A percentile compares a stretch with the other conserved stretches of the same genome.
phyloP scores from a whole-genome alignment of 768 basidiomycete species.

The Lactifluus subvellereus region DNA sequence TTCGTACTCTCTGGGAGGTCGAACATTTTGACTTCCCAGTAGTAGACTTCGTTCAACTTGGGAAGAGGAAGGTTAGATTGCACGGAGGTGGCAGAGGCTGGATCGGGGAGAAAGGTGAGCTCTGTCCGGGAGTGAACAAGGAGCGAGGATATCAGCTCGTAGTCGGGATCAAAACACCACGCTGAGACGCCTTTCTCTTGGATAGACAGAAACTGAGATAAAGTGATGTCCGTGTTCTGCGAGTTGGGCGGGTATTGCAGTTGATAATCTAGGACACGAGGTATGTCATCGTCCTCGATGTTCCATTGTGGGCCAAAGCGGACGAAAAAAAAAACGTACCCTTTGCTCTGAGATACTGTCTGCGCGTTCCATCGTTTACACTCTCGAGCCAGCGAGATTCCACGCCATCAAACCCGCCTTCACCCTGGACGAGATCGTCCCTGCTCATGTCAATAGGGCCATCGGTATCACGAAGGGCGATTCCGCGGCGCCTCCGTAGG shows the following conservation, averaged over 20 bases:
- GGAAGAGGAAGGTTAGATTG: constrained; percentile 96
- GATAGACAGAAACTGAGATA: constrained; percentile 97
- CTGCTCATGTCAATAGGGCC: constrained; percentile 92
- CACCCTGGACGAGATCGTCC: constrained; percentile 84
- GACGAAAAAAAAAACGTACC: constrained; percentile 44
- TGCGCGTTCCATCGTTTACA: constrained; percentile 56
- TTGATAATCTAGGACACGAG: constrained; percentile 58
- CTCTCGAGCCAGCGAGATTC: constrained; percentile 92
- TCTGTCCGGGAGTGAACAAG: constrained; percentile 95
- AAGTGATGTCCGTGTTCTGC: constrained; percentile 94
- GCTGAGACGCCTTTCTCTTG: constrained; percentile 99
- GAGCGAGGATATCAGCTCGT: constrained; percentile 87
- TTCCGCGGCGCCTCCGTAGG: constrained; percentile 70
- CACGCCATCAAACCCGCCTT: constrained; percentile 89
- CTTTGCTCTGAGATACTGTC: constrained; percentile 80
- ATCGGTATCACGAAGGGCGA: constrained; percentile 76
- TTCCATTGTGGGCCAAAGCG: constrained; percentile 1
- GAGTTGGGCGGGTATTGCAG: constrained; percentile 91
- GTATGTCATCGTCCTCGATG: constrained; percentile 7
- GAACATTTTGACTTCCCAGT: constrained; percentile 99
- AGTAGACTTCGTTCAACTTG: constrained; percentile 98
- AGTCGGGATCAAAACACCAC: constrained; percentile 99
- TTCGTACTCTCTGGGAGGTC: constrained; percentile 85
- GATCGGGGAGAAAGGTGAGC: constrained; percentile 96
- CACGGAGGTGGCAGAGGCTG: constrained; percentile 88